Evolutionary conservation across 1,284 basidiomycete species (phyloP).

Genomic region (Ustilago shanxiensis): DNA sequence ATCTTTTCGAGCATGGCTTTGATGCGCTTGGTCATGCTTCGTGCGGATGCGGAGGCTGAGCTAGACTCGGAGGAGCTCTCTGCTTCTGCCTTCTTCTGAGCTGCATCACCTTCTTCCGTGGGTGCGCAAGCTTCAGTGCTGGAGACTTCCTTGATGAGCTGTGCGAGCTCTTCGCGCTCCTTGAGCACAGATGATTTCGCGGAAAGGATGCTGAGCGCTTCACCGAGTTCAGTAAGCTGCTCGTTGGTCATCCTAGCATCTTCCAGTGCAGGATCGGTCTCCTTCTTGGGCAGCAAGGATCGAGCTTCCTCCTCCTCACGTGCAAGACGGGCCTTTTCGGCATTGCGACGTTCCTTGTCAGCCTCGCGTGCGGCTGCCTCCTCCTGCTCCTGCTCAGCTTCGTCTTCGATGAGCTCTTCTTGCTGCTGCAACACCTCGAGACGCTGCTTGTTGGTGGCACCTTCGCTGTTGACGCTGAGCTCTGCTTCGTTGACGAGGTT

Average conservation of each 20-base stretch:
- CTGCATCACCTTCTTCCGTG: conserved; percentile 8
- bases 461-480: conserved; percentile 91
- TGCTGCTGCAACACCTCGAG: conserved; percentile 97
- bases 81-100: conserved; percentile 1
- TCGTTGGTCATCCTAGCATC: conserved; percentile 94
- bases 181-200: conserved; percentile 97
- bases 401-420: conserved; percentile 98
- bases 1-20: conserved; percentile 95
- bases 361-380: conserved; percentile 90
- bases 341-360: conserved; percentile 81
- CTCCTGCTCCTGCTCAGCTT: conserved; percentile 94
- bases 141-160: conserved; percentile 83
- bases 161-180: conserved; percentile 90
- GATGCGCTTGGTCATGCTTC: conserved; percentile 91
- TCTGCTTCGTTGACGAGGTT: conserved; percentile 97
- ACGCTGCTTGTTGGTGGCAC: conserved; percentile 96
- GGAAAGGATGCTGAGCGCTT: conserved; percentile 89
- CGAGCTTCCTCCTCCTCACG: conserved; percentile 62
- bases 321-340: conserved; percentile 62
- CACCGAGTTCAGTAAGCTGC: conserved; percentile 92
- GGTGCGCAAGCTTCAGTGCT: conserved; percentile 13
- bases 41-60: conserved; percentile 69
- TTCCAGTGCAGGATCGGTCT: conserved; percentile 67
- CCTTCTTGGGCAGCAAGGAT: conserved; percentile 57
- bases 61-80: conserved; percentile 14